Base-by-base conservation (phyloP, 805 yeast species). In the Kuraishia floccosa region DNA sequence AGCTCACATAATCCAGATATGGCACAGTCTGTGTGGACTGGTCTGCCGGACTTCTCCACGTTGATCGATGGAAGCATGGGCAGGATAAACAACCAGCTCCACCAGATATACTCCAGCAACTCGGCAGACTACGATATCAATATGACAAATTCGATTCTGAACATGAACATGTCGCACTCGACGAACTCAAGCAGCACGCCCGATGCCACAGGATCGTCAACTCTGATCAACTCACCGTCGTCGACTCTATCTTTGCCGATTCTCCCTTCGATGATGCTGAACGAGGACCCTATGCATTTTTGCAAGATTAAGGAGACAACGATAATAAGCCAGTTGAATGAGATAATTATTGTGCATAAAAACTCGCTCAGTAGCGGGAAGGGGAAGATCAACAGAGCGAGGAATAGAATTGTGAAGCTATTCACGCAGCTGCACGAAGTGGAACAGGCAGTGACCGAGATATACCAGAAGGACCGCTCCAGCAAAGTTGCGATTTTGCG, bases 381-480 rank as follows among this genome's bases (percentile, higher is more conserved):
- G 38, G 47, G 42, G 12, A 46, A 49, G 27, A 44, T 66, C 15
- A 31, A 41, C 13, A 38, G 43, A 10, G 40, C 48, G 2, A 38
- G 72, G 35, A 35, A 30, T 4, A 38, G 40, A 35, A 46, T 66
- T 2, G 22, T 49, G 4, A 43, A 41, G 12, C 35, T 45, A 29
- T 49, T 61, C 7, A 47, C 44, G 19, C 61, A 60, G 34, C 37
- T 69, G n/a, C 54, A 63, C 6, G 65, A 64, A 31, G 54, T 53
- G 32, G 56, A 59, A 35, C 56, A 58, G 31, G 59, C 70, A 5
- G 54, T 68, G 41, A 50, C 53, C 32, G 76, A 71, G 41, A 46
- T 68, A 2, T 70, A 69, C 43, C 35, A 45, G 3, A 45, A 54
- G 3, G 71, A 67, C 24, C 43, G 54, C 5, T 34, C 39, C 3